These are phyloP conservation scores for Pestalotiopsis fici DNA, from an alignment of 2,329 filamentous ascomycete species.

Conservation along the genomic window DNA sequence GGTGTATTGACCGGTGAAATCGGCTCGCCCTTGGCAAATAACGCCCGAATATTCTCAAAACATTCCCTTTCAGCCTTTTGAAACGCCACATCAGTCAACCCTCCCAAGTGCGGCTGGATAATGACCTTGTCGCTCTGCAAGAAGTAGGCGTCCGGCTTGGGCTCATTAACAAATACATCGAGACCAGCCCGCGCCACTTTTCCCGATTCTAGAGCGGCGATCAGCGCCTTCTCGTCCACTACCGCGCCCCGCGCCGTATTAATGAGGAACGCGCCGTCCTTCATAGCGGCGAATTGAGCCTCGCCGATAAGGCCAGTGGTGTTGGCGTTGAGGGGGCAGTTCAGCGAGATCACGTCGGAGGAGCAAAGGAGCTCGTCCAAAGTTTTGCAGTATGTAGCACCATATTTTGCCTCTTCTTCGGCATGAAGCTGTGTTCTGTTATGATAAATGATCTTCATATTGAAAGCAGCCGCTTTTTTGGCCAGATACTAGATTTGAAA, in stretches of 20 bases:
- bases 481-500: not conserved
- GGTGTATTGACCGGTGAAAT: conserved; percentile 34
- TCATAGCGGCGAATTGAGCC: not conserved
- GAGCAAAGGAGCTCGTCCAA: conserved; percentile 39
- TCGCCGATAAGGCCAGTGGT: not conserved
- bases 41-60: conserved; percentile 44
- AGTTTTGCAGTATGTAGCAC: conserved; percentile 34
- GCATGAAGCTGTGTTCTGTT: conserved; percentile 37
- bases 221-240: not conserved
- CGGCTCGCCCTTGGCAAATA: conserved; percentile 38
- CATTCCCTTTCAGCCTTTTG: conserved; percentile 43
- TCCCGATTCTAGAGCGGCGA: not conserved
- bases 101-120: conserved; percentile 45
- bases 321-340: conserved; percentile 9
- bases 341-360: conserved; percentile 42
- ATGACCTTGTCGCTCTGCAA: conserved; percentile 39
- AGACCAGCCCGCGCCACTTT: not conserved
- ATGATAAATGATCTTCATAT: conserved; percentile 36
- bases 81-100: conserved; percentile 43
- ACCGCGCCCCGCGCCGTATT: not conserved
- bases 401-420: conserved; percentile 34
- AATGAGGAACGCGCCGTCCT: not conserved
- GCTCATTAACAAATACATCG: conserved; percentile 1
- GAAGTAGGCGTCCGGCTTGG: conserved; percentile 31
- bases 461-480: not conserved